phyloP scores from a whole-genome alignment of 345 rosid species.

The Gossypioides kirkii region DNA sequence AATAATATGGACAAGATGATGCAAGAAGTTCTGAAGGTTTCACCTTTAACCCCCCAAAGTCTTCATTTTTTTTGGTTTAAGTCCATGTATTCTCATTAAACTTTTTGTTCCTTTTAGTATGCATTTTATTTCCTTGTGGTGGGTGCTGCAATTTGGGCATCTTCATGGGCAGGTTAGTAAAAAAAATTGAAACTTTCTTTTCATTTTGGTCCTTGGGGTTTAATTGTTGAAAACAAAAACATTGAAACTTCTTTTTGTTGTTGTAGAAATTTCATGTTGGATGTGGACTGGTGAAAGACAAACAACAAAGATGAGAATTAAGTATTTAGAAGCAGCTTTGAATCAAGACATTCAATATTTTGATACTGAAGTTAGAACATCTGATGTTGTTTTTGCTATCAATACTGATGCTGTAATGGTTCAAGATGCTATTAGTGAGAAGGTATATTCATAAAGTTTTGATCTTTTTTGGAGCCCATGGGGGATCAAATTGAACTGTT shows the following conservation, averaged over 20 bases:
- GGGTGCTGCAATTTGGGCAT: conserved; percentile 99
- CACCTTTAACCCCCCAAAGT: not conserved
- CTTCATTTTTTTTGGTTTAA: not conserved
- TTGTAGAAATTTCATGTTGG: conserved; percentile 94
- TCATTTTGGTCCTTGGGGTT: not conserved
- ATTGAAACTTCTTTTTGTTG: conserved; percentile 6
- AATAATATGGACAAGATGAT: conserved; percentile 88
- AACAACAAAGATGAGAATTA: conserved; percentile 94
- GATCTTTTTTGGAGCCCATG: not conserved
- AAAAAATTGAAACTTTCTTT: too few relatives aligned
- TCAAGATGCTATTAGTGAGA: conserved; percentile 98
- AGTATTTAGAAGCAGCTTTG: conserved; percentile 87
- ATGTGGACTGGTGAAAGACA: conserved; percentile 99
- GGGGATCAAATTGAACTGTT: conserved; percentile 6
- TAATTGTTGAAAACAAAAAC: conserved; percentile 1
- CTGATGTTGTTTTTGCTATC: conserved; percentile 83
- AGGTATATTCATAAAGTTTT: conserved; percentile 34
- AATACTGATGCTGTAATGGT: conserved; percentile 94
- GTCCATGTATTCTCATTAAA: not conserved
- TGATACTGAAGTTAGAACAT: conserved; percentile 91
- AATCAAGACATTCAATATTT: conserved; percentile 91
- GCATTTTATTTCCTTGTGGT: conserved; percentile 95
- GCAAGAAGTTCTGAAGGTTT: conserved; percentile 94
- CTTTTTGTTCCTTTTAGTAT: conserved; percentile 41
- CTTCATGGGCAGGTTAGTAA: conserved; percentile 92